Evolutionary conservation across 768 basidiomycete genomes (phyloP), one percentile per base, ranked within the genome.

Genomic region (Filobasidium wieringae): DNA sequence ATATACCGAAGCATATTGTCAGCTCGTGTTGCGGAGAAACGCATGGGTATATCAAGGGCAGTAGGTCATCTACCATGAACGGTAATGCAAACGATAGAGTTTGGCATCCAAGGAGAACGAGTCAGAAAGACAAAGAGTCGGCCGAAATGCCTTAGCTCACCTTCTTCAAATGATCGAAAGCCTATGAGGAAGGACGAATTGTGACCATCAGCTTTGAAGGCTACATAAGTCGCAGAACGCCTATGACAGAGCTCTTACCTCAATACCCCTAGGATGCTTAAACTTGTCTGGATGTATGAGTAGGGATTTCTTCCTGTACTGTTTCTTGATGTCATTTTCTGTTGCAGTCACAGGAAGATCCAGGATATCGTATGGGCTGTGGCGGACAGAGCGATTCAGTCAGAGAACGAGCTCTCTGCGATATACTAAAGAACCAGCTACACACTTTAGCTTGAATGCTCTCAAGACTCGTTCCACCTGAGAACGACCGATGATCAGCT

Each of bases 211-310:
- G 9, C 7, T 45, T 7, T 26, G 47, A 27, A 26, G 31, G 47
- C 47, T 37, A 27, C 11, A 19, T 15, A 53, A 26, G 53, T 11
- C 53, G 26, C 19, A 15, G 24, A 22, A 19, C 32, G 30, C 12
- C 19, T 6, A 37, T 1, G 31, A 1, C 32, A 14, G 7, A 32
- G 15, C 12, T 4, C 71, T 59, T 66, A 73, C 72, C 66, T 73
- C 68, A 19, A 64, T 43, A 31, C 68, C 72, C 26, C 70, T 60
- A 45, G 66, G 67, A 76, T 95, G 88, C 71, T 87, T 78, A 66
- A 86, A 86, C 80, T 97, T 99, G 79, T 99, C 95, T 61, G 95
- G 95, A 79, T 99, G 95, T 68, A 99, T 96, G 75, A 95, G 61
- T 41, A 78, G 65, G 2, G 74, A 76, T 58, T 74, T 76, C 61